phyloP scores from a whole-genome alignment of 208 protist species.

The Porcisia deanei region DNA sequence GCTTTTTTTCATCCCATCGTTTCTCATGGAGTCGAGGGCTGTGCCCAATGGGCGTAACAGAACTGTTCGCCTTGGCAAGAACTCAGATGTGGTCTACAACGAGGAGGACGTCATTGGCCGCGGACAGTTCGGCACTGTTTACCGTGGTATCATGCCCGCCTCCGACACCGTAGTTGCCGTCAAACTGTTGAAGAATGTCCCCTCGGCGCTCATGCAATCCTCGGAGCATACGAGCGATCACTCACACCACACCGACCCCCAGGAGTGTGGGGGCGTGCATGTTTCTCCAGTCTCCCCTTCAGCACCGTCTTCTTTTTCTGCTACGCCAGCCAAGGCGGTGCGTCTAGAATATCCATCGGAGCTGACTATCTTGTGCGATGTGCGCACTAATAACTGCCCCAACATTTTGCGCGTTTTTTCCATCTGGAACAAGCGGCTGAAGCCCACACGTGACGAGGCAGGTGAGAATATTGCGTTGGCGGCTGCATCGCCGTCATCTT shows the following conservation, averaged over 20 bases:
- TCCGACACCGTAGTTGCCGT: constrained; percentile 43
- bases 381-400: constrained; percentile 37
- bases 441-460: background rate
- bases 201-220: background rate
- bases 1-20: background rate
- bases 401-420: constrained; percentile 45
- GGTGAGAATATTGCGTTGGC: background rate
- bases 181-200: constrained; percentile 46
- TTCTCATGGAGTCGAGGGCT: background rate
- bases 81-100: constrained; percentile 38
- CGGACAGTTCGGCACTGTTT: constrained; percentile 61
- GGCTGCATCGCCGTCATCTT: constrained; percentile 6
- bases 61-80: constrained; percentile 29
- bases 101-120: constrained; percentile 43
- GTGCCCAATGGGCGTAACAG: background rate
- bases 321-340: constrained; percentile 1
- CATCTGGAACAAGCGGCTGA: constrained; percentile 32
- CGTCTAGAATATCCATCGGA: constrained; percentile 25
- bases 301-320: background rate
- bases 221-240: constrained; percentile 8
- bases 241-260: background rate
- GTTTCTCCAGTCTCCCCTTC: background rate
- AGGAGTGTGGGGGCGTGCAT: background rate
- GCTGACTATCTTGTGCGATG: constrained; percentile 28
- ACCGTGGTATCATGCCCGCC: constrained; percentile 31